phyloP scores from a whole-genome alignment of 352 stramenopile genomes.

The Salisapilia sapeloensis region DNA sequence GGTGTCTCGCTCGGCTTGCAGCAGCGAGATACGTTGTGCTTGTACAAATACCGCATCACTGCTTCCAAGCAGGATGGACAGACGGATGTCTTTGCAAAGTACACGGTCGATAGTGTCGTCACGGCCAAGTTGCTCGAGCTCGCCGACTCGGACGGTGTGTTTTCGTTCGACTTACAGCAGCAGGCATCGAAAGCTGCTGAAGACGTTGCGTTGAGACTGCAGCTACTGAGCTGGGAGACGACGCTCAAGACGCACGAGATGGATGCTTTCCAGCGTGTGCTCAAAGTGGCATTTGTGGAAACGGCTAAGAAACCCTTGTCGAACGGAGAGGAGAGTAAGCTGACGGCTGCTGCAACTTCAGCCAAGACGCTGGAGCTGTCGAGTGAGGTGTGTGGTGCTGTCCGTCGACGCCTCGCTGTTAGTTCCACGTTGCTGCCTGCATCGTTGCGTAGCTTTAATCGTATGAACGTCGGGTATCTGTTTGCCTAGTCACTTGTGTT shows the following conservation, averaged over 20 bases:
- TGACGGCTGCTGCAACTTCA: too few relatives aligned
- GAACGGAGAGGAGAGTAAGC: too few relatives aligned
- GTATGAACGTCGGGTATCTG: conserved; percentile 37
- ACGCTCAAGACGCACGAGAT: conserved; percentile 17
- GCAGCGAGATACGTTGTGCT: conserved; percentile 25
- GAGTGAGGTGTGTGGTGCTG: conserved; percentile 9
- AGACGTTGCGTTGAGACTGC: conserved; percentile 12
- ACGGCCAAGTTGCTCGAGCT: conserved; percentile 44
- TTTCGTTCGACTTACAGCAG: conserved; percentile 27
- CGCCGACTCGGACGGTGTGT: conserved; percentile 53
- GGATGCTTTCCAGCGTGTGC: conserved; percentile 21
- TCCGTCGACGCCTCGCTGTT: conserved; percentile 15
- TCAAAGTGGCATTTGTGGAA: conserved; percentile 60
- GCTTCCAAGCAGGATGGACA: too few relatives aligned
- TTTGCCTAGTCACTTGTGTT: too few relatives aligned
- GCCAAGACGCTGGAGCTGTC: conserved; percentile 17
- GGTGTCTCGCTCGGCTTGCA: conserved; percentile 13
- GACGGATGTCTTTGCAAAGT: conserved; percentile 32
- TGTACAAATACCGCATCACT: conserved; percentile 46
- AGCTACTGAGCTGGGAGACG: conserved; percentile 60
- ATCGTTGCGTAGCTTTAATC: conserved; percentile 34
- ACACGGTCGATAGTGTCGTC: conserved; percentile 59
- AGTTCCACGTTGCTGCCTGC: conserved; percentile 25
- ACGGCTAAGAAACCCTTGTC: too few relatives aligned
- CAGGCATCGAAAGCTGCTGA: neutral